Percentiles rank a stretch among this genome's conserved stretches.
Evolutionary conservation across 345 rosid genomes (phyloP).

Genomic region (Citrus reticulata): DNA sequence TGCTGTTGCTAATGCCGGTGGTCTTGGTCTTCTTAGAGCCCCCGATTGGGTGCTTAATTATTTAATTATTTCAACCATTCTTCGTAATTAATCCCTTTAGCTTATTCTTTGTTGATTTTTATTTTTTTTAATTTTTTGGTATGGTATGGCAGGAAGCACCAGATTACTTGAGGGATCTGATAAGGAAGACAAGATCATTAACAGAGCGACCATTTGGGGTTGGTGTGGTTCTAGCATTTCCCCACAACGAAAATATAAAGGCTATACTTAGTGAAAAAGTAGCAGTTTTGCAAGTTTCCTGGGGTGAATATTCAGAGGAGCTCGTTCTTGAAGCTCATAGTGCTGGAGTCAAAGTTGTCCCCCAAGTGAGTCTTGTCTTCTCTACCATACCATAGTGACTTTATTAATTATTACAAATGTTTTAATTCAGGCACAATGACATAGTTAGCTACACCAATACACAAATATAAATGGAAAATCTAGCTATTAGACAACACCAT

Average conservation of each 20-base stretch:
- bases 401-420: too few species aligned
- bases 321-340: conserved; percentile 57
- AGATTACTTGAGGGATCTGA: conserved; percentile 53
- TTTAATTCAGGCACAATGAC: too few species aligned
- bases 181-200: conserved; percentile 60
- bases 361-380: conserved; percentile 48
- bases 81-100: neutral
- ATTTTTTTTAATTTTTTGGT: neutral
- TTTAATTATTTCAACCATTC: too few species aligned
- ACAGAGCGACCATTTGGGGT: conserved; percentile 80
- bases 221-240: conserved; percentile 73
- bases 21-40: conserved; percentile 74
- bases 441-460: too few species aligned
- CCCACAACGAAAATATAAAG: conserved; percentile 64
- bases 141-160: conserved; percentile 58
- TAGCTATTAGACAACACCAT: too few species aligned
- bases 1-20: conserved; percentile 88
- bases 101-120: neutral
- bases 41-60: conserved; percentile 68
- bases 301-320: conserved; percentile 77
- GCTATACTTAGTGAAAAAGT: conserved; percentile 72
- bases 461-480: too few species aligned
- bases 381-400: too few species aligned
- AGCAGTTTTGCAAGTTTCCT: conserved; percentile 68
- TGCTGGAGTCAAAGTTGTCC: conserved; percentile 72